Base-by-base conservation (phyloP, 2,329 filamentous ascomycete genomes). In the Polytolypa hystricis region DNA sequence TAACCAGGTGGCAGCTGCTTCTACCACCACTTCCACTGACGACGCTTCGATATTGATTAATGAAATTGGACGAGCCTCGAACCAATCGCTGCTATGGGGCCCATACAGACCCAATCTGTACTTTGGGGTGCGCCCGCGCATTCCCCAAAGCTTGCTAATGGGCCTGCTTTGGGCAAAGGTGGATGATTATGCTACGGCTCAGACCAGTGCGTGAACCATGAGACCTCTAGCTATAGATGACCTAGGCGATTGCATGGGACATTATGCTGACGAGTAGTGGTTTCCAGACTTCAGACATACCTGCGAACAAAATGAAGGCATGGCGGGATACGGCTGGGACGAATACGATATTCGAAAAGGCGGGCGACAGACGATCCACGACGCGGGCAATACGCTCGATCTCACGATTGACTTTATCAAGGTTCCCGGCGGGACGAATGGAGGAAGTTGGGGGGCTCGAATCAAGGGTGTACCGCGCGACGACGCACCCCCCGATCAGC, bases 301-400 rank as follows among this genome's bases (percentile, higher is more conserved):
- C 0, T 98, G 91, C 63, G 91, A 96, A 60, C 91, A 98, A 58
- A 76, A 91, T 57, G 85, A 93, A 57, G 82, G 82, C 46, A 93
- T 98, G 73, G 81, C 77, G 32, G 89, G 89, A 38, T 98, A 98
- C 58, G 91, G 91, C 43, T 98, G 91, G 91, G 87, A 96, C 52
- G 84, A 93, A 57, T 98, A 93, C 58, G 91, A 98, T 61, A 79
- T 86, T 15, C 74, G 91, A 40, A 81, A 72, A 39, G 91, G 91
- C 43, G 91, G 91, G 38, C 71, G 83, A 15, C 85, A 98, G 61
- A 83, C 82, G 1, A 89, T 98, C 41, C 85, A 93, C 54, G 91
- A 98, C 58, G 78, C 79, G 37, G 81, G 75, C 33, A 98, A 98
- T 62, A 74, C 74, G 39, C 73, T 98, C 47, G 87, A 96, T 62